A percentile compares a stretch with the other conserved stretches of the same genome.
Evolutionary conservation across 106 monocot species (phyloP).

Genomic region (Amphibolis antarctica): DNA sequence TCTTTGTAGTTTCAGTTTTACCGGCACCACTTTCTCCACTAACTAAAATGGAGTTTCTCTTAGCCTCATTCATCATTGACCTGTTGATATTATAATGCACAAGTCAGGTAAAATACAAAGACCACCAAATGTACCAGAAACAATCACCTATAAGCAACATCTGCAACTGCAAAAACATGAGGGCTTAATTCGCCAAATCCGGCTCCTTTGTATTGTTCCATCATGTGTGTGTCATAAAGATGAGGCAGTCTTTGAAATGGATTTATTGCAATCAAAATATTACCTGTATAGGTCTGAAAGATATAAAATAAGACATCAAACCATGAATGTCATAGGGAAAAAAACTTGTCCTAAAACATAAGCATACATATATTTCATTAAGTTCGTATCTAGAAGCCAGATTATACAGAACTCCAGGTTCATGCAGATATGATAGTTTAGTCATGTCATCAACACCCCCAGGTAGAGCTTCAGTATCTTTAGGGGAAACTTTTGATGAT

Average conservation of each 20-base stretch:
- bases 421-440: constrained; percentile 9
- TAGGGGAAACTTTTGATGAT: constrained; percentile 2
- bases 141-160: constrained; percentile 58
- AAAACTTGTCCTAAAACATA: neutral
- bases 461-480: constrained; percentile 7
- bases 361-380: constrained; percentile 12
- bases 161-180: constrained; percentile 77
- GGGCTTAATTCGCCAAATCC: constrained; percentile 64
- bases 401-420: constrained; percentile 9
- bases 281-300: constrained; percentile 57
- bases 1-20: constrained; percentile 84
- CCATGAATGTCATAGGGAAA: neutral
- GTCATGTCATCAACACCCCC: constrained; percentile 15
- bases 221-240: constrained; percentile 65
- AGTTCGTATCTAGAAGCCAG: constrained; percentile 9
- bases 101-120: neutral
- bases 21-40: constrained; percentile 96
- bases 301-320: neutral
- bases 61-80: constrained; percentile 77
- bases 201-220: constrained; percentile 69
- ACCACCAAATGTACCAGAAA: neutral
- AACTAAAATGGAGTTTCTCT: constrained; percentile 79
- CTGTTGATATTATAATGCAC: constrained; percentile 19
- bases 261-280: constrained; percentile 62
- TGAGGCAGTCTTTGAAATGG: constrained; percentile 67